A percentile compares a stretch with the other conserved stretches of the same genome.
Conservation (phyloP, 495 filamentous ascomycete species). For the Baudoinia panamericana region DNA sequence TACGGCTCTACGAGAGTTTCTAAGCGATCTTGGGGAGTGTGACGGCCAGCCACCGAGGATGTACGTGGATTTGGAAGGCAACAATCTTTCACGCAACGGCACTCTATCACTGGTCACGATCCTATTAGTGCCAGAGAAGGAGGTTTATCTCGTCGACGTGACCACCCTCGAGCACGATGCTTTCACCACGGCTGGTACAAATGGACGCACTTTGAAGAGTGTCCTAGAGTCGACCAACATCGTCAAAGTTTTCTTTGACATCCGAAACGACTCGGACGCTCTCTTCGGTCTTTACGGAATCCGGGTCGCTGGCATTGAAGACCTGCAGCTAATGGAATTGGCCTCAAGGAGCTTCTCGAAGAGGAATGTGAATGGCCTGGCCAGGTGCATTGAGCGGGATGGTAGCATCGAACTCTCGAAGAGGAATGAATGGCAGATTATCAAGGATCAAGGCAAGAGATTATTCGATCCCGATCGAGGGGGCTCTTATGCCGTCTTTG, state of each 20-base stretch:
- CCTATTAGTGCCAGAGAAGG: conserved; percentile 1
- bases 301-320: conserved; percentile 31
- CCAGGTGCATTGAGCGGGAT: conserved; percentile 3
- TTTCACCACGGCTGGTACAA: conserved; percentile 2
- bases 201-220: conserved; percentile 28
- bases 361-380: conserved; percentile 3
- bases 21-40: background rate
- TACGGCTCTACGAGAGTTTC: background rate
- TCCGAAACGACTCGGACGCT: conserved; percentile 46
- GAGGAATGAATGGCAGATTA: background rate
- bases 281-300: conserved; percentile 36
- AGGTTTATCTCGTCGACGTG: conserved; percentile 4
- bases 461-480: conserved; percentile 2
- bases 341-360: conserved; percentile 18
- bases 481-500: conserved; percentile 3
- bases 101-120: conserved; percentile 7
- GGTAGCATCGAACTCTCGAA: background rate
- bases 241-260: conserved; percentile 43
- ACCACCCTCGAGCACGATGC: conserved; percentile 1
- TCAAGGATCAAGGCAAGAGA: background rate
- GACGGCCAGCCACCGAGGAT: background rate
- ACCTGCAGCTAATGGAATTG: conserved; percentile 46
- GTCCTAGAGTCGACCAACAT: conserved; percentile 38
- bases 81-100: conserved; percentile 3
- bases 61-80: conserved; percentile 7